phyloP scores from a whole-genome alignment of 345 rosid genomes.

The Salix caprea region DNA sequence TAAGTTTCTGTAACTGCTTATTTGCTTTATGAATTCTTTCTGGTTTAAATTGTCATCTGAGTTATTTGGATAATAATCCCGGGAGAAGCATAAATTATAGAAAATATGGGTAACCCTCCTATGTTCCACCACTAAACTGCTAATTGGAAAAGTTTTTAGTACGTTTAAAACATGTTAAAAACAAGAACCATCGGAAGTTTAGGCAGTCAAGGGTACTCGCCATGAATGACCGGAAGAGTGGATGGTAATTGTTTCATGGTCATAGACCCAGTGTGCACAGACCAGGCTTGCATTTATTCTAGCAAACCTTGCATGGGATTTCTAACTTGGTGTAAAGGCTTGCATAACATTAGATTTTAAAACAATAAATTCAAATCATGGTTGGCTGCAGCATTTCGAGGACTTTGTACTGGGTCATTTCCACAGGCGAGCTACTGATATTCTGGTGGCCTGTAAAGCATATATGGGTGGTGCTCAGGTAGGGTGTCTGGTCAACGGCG shows the following conservation, averaged over 20 bases:
- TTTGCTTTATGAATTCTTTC: not conserved
- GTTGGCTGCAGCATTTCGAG: constrained; percentile 63
- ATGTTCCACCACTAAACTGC: not conserved
- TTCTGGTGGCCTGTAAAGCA: constrained; percentile 68
- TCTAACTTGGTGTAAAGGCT: not conserved
- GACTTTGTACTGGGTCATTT: constrained; percentile 74
- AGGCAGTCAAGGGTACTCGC: not conserved
- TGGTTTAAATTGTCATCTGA: not conserved
- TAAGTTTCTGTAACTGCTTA: constrained; percentile 21
- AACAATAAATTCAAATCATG: constrained; percentile 3
- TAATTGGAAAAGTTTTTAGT: not conserved
- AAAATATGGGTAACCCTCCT: not conserved
- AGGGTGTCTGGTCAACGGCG: constrained; percentile 53
- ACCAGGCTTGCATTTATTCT: not conserved
- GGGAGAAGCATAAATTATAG: not conserved
- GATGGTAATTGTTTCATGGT: too few species aligned
- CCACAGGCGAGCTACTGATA: constrained; percentile 50
- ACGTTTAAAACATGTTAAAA: not conserved
- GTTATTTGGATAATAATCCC: not conserved
- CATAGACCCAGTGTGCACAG: not conserved
- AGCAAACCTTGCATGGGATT: not conserved
- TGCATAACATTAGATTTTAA: not conserved
- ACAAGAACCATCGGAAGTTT: not conserved
- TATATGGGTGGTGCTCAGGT: constrained; percentile 69
- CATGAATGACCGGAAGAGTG: not conserved